Evolutionary conservation across 2,329 filamentous ascomycete genomes (phyloP), one percentile per base, ranked within the genome.

Genomic region (Diaporthe sp.): DNA sequence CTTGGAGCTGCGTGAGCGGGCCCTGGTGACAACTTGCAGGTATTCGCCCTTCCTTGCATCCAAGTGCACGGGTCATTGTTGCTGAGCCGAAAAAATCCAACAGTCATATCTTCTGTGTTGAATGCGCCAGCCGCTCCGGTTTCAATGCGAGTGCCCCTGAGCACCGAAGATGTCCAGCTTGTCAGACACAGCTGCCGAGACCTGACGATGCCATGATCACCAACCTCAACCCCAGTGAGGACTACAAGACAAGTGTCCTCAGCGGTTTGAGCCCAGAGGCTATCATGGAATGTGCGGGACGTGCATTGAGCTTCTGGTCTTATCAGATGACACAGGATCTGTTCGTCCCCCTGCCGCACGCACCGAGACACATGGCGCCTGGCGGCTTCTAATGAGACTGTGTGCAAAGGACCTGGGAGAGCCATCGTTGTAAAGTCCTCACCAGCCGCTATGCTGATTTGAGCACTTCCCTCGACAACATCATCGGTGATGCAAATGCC

Each of bases 11-110:
- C 88, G 86, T 46, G 91, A 94, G 55, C 88, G 90, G 77, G 96
- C 95, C 15, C 89, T 98, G 1, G 95, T 98, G 46, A 98, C 96
- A 6, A 97, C 94, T 19, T 98, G 96, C 90, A 95, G 94, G 95
- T 94, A 77, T 78, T 77, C 72, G 5, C 42, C 44, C 28, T 51
- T 28, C 37, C 60, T 39, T 8, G 55, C 57, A 57, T 22, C 39
- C 3, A 53, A 10, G 53, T 71, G 53, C 78, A 80, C 55, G 80
- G 13, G 9, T 19, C 10, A 44, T 25, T 7, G 34, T 68, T 37
- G 13, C 61, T 55, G 55, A 71, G 34, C 25, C 34, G 34, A 42
- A 44, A 17, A 46, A 12, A 49, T 8, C 71, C 25, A 7, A 28
- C 53, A 95, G 95, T 77, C 96, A 98, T 84, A 93, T 97, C 57